phyloP scores from a whole-genome alignment of 345 rosid species.

The Garcia nutans region DNA sequence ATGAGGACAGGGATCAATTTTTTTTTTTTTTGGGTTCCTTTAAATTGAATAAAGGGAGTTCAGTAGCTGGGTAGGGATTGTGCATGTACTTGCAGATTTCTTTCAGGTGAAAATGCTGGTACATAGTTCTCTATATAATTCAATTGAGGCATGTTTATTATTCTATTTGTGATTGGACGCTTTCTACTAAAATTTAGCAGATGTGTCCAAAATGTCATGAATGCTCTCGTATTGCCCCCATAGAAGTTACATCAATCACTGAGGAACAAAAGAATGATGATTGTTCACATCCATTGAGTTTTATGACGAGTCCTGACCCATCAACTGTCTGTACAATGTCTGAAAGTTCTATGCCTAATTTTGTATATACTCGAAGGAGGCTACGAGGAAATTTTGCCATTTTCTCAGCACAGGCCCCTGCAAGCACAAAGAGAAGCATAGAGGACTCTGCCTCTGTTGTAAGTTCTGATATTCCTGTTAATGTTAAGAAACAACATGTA shows the following conservation, averaged over 20 bases:
- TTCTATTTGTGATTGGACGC: constrained; percentile 37
- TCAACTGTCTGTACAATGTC: constrained; percentile 45
- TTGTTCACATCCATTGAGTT: constrained; percentile 33
- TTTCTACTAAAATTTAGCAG: constrained; percentile 40
- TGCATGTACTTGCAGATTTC: constrained; percentile 6
- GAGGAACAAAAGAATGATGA: constrained; percentile 34
- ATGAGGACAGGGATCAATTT: background rate
- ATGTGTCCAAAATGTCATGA: constrained; percentile 51
- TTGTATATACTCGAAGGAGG: constrained; percentile 59
- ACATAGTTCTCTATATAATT: constrained; percentile 38
- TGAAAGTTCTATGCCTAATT: constrained; percentile 20
- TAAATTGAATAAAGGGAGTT: background rate
- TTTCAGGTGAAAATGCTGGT: constrained; percentile 45
- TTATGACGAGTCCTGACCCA: constrained; percentile 34
- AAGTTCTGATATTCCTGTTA: constrained; percentile 39
- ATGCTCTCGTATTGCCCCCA: constrained; percentile 35
- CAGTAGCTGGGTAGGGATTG: background rate
- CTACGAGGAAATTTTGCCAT: constrained; percentile 26
- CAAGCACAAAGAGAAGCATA: constrained; percentile 36
- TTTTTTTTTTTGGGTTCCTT: background rate
- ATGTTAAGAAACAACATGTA: constrained; percentile 32
- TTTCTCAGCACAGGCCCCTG: constrained; percentile 31
- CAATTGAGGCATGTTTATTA: constrained; percentile 36
- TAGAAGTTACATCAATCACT: constrained; percentile 34
- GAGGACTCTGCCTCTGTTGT: constrained; percentile 42